Evolutionary conservation across 2,329 filamentous ascomycete species (phyloP), one percentile per base, ranked within the genome.

Genomic region (Claviceps paspali): DNA sequence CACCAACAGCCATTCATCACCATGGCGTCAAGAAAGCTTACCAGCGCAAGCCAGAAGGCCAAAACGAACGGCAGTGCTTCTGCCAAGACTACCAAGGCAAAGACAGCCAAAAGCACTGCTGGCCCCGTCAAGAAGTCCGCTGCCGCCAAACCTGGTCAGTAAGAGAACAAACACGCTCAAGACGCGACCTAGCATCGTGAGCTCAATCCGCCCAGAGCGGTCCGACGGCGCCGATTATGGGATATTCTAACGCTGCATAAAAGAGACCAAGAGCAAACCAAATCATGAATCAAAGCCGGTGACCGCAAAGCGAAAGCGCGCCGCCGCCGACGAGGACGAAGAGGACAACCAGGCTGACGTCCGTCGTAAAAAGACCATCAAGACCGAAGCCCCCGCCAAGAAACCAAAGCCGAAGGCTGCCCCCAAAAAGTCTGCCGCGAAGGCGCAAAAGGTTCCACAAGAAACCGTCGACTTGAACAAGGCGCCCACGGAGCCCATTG

Each of bases 401-500:
- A 34, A 39, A 26, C 34, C 29, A 10, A 34, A 35, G 14, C 27
- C 19, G 11, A 41, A 41, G 29, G 22, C 33, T 9, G 36, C 11
- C 9, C 33, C 40, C 29, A 41, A 36, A 11, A 18, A 24, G 26
- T 6, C 33, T 17, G 30, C 15, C 27, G 36, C 36, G 17, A 36
- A 36, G 14, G 33, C 21, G 26, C 21, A 29, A 6, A 22, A 19
- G 10, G 54, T 56, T 38, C 46, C 60, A 55, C 63, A 60, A 34
- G 58, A 62, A 2, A 24, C 23, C 14, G 31, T 6, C 10, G 11
- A 29, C n/a, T 15, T 45, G 28, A 47, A 47, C 28, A 34, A 40
- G 12, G 41, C 70, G 12, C 80, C 80, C 4, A 73, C 66, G 0
- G 57, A 74, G 45, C 62, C 65, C 19, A 67, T 91, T 41, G 76